phyloP scores from a whole-genome alignment of 1,284 basidiomycete species.

The Clitocybe nebularis region DNA sequence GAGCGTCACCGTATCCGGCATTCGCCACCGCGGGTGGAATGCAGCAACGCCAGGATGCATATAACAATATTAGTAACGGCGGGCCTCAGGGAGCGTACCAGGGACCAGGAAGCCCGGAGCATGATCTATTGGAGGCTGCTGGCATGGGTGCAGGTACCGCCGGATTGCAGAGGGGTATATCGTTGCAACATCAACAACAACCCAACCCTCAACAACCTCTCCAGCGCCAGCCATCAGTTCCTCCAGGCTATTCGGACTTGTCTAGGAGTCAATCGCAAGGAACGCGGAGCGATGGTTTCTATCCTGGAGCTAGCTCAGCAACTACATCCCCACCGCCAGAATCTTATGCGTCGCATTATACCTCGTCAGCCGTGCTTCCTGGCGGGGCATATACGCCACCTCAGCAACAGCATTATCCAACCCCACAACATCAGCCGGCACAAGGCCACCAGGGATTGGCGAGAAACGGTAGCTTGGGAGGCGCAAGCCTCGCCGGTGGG shows the following conservation, averaged over 20 bases:
- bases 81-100: too few relatives aligned
- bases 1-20: constrained; percentile 43
- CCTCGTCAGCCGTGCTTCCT: constrained; percentile 9
- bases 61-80: constrained; percentile 3
- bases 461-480: neutral
- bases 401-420: neutral
- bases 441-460: neutral
- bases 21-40: constrained; percentile 32
- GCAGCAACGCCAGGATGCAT: constrained; percentile 8
- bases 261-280: constrained; percentile 6
- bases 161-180: constrained; percentile 13
- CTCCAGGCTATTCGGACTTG: constrained; percentile 3
- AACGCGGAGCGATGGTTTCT: too few relatives aligned
- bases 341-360: constrained; percentile 12
- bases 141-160: constrained; percentile 21
- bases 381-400: constrained; percentile 2
- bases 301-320: too few relatives aligned
- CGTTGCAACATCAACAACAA: constrained; percentile 12
- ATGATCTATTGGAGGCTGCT: constrained; percentile 20
- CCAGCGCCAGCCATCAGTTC: neutral
- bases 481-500: constrained; percentile 8
- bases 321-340: neutral
- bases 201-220: neutral
- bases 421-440: neutral
- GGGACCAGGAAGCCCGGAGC: constrained; percentile 22